Conservation (phyloP, 1,284 basidiomycete genomes). For the Puccinia novopanici region DNA sequence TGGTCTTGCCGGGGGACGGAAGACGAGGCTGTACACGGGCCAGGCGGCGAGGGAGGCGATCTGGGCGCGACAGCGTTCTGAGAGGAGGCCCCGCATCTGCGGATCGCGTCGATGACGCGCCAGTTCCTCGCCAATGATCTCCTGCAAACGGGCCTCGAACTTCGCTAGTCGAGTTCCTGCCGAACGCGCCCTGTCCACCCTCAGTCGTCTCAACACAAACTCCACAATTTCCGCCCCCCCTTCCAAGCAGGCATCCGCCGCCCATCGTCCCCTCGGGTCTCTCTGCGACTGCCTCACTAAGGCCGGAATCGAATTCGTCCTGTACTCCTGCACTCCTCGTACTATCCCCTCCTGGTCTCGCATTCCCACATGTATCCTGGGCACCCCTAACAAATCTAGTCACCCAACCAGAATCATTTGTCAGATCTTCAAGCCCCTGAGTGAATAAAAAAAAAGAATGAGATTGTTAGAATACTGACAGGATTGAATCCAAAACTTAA, state of each 20-base stretch:
- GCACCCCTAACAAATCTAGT: constrained; percentile 31
- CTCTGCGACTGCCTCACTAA: too few relatives aligned
- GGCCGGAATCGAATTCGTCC: constrained; percentile 7
- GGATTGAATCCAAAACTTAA: constrained; percentile 48
- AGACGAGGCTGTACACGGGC: not conserved
- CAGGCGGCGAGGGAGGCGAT: not conserved
- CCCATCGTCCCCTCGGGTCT: constrained; percentile 11
- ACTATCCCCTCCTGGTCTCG: constrained; percentile 26
- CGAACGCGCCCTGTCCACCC: too few relatives aligned
- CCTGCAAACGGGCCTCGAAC: not conserved
- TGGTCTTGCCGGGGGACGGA: not conserved
- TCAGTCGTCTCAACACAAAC: not conserved
- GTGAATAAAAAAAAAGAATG: not conserved
- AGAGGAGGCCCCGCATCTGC: not conserved
- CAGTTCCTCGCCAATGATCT: not conserved
- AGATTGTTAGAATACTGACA: constrained; percentile 1
- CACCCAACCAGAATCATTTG: not conserved
- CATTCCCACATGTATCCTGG: constrained; percentile 25
- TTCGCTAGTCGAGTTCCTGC: not conserved
- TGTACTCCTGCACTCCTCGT: not conserved
- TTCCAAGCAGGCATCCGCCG: constrained; percentile 7
- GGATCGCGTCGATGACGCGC: not conserved
- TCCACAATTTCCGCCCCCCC: not conserved
- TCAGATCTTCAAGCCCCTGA: too few relatives aligned
- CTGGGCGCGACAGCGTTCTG: not conserved